Conservation (phyloP, 192 early-diverging fungal species). For the Bifiguratus adelaidae region DNA sequence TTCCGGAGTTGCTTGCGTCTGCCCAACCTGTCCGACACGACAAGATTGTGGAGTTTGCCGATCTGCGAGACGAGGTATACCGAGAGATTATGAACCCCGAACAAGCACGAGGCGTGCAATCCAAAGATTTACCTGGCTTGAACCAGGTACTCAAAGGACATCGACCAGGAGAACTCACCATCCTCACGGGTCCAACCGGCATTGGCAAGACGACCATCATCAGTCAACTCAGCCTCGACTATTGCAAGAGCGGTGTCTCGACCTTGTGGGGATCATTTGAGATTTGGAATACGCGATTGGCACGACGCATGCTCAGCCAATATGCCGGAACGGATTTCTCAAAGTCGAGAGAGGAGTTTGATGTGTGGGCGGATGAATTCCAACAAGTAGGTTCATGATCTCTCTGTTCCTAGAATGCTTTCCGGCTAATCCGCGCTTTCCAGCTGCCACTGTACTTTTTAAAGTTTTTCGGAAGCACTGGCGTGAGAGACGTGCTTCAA, state of each 20-base stretch:
- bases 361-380: slow-evolving; percentile 48
- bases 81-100: slow-evolving; percentile 52
- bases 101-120: slow-evolving; percentile 50
- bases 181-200: slow-evolving; percentile 58
- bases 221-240: slow-evolving; percentile 60
- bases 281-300: slow-evolving; percentile 56
- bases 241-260: slow-evolving; percentile 52
- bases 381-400: slow-evolving; percentile 29
- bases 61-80: slow-evolving; percentile 49
- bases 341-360: slow-evolving; percentile 29
- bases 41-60: slow-evolving; percentile 49
- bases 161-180: slow-evolving; percentile 58
- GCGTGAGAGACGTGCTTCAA: slow-evolving; percentile 46
- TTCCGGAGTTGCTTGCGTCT: slow-evolving; percentile 25
- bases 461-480: slow-evolving; percentile 64
- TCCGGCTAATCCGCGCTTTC: background rate
- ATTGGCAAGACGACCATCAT: slow-evolving; percentile 63
- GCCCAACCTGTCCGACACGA: slow-evolving; percentile 48
- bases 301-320: slow-evolving; percentile 59
- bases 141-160: slow-evolving; percentile 55
- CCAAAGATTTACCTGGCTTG: slow-evolving; percentile 47
- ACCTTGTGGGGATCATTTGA: slow-evolving; percentile 74
- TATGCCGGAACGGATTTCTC: slow-evolving; percentile 45
- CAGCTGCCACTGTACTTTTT: slow-evolving; percentile 62
- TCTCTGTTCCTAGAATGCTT: background rate